These are phyloP conservation scores for Pholiota microspora DNA, from an alignment of 768 basidiomycete genomes.

Conservation along the genomic window DNA sequence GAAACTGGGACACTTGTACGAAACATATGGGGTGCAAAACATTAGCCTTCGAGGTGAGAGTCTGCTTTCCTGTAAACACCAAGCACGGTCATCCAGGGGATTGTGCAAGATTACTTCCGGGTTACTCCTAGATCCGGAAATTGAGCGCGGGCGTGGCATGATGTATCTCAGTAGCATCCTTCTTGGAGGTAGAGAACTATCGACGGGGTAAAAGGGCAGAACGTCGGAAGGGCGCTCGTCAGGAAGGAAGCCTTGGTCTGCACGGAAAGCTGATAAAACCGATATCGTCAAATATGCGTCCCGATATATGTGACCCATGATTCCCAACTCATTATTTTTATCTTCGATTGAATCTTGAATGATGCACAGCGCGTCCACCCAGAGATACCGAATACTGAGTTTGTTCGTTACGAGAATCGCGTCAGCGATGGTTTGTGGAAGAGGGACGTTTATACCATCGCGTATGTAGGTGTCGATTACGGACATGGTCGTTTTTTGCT, in stretches of 20 bases:
- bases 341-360: slow-evolving; percentile 4
- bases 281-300: slow-evolving; percentile 6
- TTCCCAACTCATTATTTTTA: background rate
- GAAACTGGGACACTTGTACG: slow-evolving; percentile 9
- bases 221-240: background rate
- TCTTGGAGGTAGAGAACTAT: background rate
- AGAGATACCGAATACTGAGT: slow-evolving; percentile 1
- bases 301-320: background rate
- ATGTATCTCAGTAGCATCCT: background rate
- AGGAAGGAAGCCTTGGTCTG: slow-evolving; percentile 5
- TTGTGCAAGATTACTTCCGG: background rate
- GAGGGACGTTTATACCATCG: slow-evolving; percentile 1
- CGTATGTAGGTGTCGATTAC: slow-evolving; percentile 1
- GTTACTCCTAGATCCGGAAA: background rate
- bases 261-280: background rate
- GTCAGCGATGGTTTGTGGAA: slow-evolving; percentile 5
- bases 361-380: slow-evolving; percentile 7
- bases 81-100: slow-evolving; percentile 6
- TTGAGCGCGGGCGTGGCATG: background rate
- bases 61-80: slow-evolving; percentile 12
- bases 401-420: slow-evolving; percentile 1
- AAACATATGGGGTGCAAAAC: slow-evolving; percentile 6
- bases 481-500: background rate
- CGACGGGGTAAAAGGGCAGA: slow-evolving; percentile 1
- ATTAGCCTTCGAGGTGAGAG: slow-evolving; percentile 6